phyloP scores from a whole-genome alignment of 2,329 filamentous ascomycete species.

The Akanthomyces uredinophilus region DNA sequence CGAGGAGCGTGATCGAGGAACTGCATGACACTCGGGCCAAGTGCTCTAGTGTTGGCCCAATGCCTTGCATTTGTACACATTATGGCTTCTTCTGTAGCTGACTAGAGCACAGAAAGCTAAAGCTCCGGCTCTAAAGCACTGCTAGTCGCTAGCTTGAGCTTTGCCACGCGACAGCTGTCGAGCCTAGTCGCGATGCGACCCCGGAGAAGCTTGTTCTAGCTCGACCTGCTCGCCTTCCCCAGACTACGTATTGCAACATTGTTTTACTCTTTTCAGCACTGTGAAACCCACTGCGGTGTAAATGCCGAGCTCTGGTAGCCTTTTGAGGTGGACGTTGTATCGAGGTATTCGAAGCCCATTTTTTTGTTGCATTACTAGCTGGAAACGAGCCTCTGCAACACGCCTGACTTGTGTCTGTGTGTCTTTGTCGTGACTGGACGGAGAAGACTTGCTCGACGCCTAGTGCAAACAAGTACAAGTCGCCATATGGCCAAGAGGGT shows the following conservation, averaged over 20 bases:
- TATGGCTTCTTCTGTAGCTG: not conserved
- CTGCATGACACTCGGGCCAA: not conserved
- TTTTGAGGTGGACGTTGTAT: not conserved
- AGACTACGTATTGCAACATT: not conserved
- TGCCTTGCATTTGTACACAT: slow-evolving; percentile 2
- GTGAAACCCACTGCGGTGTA: slow-evolving; percentile 7
- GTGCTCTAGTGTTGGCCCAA: not conserved
- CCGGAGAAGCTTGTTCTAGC: not conserved
- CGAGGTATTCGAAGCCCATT: not conserved
- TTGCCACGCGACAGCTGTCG: not conserved
- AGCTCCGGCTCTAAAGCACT: not conserved
- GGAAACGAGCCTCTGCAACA: not conserved
- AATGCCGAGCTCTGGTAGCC: not conserved
- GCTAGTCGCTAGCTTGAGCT: not conserved
- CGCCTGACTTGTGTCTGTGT: not conserved
- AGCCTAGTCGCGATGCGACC: not conserved
- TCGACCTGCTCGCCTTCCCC: not conserved
- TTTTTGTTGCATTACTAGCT: not conserved
- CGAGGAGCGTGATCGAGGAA: not conserved
- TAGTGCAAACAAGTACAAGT: not conserved
- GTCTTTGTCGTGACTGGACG: not conserved
- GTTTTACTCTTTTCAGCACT: not conserved
- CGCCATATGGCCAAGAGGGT: not conserved
- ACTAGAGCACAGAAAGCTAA: not conserved
- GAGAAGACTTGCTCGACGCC: not conserved